phyloP scores from a whole-genome alignment of 2,329 filamentous ascomycete genomes.

The Pezicula neosporulosa region DNA sequence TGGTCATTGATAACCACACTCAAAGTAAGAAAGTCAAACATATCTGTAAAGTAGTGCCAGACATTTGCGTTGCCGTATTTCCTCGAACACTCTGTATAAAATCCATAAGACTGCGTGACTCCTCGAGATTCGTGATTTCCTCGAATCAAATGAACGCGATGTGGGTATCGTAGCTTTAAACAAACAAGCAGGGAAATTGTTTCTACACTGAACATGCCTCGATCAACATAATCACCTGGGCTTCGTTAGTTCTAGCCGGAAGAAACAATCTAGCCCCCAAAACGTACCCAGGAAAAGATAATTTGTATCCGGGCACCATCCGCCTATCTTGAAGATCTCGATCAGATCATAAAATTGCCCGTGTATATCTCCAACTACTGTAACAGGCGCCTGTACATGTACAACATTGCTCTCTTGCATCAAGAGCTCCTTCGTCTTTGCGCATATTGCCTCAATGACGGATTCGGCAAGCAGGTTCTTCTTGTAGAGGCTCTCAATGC shows the following conservation, averaged over 20 bases:
- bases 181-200: constrained; percentile 97
- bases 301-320: constrained; percentile 96
- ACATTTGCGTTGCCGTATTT: constrained; percentile 99
- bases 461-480: constrained; percentile 97
- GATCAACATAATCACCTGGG: constrained; percentile 89
- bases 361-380: constrained; percentile 97
- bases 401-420: constrained; percentile 99
- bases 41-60: constrained; percentile 99
- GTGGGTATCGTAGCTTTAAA: constrained; percentile 92
- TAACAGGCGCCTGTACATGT: constrained; percentile 91
- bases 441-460: constrained; percentile 98
- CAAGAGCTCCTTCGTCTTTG: constrained; percentile 96
- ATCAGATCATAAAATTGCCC: constrained; percentile 99
- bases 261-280: constrained; percentile 6
- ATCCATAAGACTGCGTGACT: constrained; percentile 97
- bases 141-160: constrained; percentile 92
- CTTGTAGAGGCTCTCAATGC: constrained; percentile 93
- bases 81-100: constrained; percentile 96
- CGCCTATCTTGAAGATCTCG: constrained; percentile 98
- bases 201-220: constrained; percentile 97
- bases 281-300: constrained; percentile 86
- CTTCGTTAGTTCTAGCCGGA: constrained; percentile 6
- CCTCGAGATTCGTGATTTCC: constrained; percentile 98
- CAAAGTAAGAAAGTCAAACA: constrained; percentile 97
- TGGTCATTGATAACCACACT: constrained; percentile 98